Percentiles rank a stretch among this genome's conserved stretches.
Evolutionary conservation across 768 basidiomycete species (phyloP).

Genomic region (Hypholoma fasciculare): DNA sequence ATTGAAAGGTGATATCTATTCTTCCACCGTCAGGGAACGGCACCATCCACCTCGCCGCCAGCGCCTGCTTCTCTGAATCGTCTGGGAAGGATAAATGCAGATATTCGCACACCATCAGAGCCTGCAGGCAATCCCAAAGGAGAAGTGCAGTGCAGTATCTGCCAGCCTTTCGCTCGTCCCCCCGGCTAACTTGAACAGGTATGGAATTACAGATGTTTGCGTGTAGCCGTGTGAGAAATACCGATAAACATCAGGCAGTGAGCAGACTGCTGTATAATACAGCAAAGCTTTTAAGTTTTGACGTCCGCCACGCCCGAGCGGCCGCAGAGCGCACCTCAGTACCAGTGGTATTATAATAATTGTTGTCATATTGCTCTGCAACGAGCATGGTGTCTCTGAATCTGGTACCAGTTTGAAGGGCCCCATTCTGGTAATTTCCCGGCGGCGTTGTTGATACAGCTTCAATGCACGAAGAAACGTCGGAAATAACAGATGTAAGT

Average conservation of each 20-base stretch:
- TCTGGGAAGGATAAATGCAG: conserved; percentile 1
- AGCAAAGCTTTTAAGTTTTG: background rate
- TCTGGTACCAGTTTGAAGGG: too few species aligned
- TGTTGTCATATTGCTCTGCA: too few species aligned
- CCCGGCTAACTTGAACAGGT: background rate
- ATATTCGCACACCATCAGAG: background rate
- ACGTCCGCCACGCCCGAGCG: background rate
- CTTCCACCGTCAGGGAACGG: conserved; percentile 20
- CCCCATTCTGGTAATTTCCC: too few species aligned
- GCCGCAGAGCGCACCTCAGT: too few species aligned
- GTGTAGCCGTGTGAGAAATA: background rate
- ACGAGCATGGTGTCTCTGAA: too few species aligned
- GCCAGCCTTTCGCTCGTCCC: background rate
- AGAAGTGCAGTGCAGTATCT: background rate
- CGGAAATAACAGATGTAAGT: too few species aligned
- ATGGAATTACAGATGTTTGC: background rate
- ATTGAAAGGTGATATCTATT: conserved; percentile 9
- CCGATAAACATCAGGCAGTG: background rate
- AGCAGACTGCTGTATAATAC: too few species aligned
- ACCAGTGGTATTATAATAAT: too few species aligned
- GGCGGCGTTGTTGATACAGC: too few species aligned
- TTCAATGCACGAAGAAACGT: too few species aligned
- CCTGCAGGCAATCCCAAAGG: background rate
- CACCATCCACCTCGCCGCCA: conserved; percentile 18
- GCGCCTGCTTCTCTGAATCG: conserved; percentile 4